These are phyloP conservation scores for Elaeis oleifera DNA, from an alignment of 202 grass and related monocot species.

Conservation along the genomic window DNA sequence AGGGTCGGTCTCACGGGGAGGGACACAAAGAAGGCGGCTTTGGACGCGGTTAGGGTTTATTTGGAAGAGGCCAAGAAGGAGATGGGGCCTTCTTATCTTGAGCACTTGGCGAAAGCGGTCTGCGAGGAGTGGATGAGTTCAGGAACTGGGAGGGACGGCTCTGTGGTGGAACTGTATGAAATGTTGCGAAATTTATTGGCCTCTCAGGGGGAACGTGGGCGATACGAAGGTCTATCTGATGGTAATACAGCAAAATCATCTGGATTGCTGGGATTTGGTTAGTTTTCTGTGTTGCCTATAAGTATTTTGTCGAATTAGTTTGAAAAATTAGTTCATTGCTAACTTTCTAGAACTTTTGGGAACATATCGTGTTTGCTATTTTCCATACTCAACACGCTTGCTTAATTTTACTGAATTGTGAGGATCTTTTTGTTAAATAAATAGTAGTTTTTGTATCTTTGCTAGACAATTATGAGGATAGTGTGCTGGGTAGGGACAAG, in stretches of 20 bases:
- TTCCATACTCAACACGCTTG: too few relatives aligned
- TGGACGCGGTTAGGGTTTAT: neutral
- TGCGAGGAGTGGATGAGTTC: neutral
- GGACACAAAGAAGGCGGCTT: constrained; percentile 1
- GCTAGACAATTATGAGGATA: too few relatives aligned
- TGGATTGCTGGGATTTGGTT: neutral
- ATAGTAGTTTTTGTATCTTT: too few relatives aligned
- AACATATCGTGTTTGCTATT: too few relatives aligned
- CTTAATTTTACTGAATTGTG: too few relatives aligned
- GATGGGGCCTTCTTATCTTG: constrained; percentile 2
- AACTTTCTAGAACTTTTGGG: too few relatives aligned
- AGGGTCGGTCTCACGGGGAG: neutral
- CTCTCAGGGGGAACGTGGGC: neutral
- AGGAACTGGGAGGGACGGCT: neutral
- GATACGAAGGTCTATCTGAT: too few relatives aligned
- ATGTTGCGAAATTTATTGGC: neutral
- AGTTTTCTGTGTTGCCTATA: neutral
- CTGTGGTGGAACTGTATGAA: neutral
- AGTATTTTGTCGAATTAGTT: neutral
- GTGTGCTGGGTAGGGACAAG: too few relatives aligned
- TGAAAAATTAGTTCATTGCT: neutral
- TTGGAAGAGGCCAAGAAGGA: neutral
- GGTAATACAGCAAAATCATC: neutral
- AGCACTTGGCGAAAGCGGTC: neutral
- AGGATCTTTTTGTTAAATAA: too few relatives aligned